A percentile compares a stretch with the other conserved stretches of the same genome.
Conservation (phyloP, 306 rosid genomes). For the Cicer cuneatum region DNA sequence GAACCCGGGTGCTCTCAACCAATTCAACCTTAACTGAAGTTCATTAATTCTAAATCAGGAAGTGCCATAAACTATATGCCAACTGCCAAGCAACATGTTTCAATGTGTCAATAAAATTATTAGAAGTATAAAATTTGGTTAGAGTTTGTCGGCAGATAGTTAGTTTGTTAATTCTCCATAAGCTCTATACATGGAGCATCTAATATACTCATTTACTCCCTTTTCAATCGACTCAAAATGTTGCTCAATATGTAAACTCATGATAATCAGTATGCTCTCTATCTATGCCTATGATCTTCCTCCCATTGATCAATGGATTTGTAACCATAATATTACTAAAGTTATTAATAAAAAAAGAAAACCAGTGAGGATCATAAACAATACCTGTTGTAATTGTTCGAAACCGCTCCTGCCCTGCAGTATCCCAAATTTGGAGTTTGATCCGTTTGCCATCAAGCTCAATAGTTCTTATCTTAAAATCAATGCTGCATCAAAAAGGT, state of each 20-base stretch:
- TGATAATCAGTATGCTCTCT: no score
- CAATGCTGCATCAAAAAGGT: slow-evolving; percentile 70
- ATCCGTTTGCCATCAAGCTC: slow-evolving; percentile 96
- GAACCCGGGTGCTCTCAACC: no score
- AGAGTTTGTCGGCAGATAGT: no score
- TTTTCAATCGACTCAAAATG: no score
- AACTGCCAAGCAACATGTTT: not conserved
- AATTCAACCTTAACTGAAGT: no score
- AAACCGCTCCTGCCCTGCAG: slow-evolving; percentile 98
- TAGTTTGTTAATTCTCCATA: no score
- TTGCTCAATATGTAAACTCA: no score
- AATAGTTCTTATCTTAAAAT: slow-evolving; percentile 95
- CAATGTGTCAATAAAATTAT: not conserved
- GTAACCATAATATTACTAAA: not conserved
- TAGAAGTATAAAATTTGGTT: no score
- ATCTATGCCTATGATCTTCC: no score
- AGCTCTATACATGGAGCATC: no score
- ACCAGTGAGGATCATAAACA: slow-evolving; percentile 33
- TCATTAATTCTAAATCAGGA: not conserved
- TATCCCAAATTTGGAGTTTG: slow-evolving; percentile 98
- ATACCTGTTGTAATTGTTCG: slow-evolving; percentile 97
- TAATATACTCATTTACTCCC: no score
- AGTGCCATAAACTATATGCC: slow-evolving; percentile 21
- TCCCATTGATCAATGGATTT: no score
- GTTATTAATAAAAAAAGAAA: not conserved